phyloP scores from a whole-genome alignment of 805 yeast genomes.

The Wickerhamiella sergipiensis region DNA sequence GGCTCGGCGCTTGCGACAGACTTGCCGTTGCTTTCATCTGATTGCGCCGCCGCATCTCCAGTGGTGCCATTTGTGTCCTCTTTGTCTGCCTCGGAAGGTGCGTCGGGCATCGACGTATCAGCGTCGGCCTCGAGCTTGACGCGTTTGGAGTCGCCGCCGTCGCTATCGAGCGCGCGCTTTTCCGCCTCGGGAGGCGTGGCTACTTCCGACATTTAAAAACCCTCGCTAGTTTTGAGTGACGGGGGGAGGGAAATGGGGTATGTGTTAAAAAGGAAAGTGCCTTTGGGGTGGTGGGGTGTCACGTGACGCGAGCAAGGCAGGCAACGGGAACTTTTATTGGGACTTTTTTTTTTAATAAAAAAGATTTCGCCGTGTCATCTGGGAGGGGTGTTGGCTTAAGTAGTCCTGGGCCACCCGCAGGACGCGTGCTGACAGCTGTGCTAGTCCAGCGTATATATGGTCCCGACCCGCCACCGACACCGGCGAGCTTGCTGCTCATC shows the following conservation, averaged over 20 bases:
- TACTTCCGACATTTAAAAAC: neutral
- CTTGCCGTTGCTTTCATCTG: too few species aligned
- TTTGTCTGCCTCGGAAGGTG: neutral
- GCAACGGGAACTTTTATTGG: too few species aligned
- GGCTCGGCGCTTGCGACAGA: too few species aligned
- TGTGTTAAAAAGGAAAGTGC: neutral
- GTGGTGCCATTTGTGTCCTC: neutral
- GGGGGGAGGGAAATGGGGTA: neutral
- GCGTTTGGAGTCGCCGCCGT: constrained; percentile 9
- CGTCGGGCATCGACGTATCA: neutral
- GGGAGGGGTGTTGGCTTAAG: constrained; percentile 2
- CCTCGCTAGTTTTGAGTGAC: neutral
- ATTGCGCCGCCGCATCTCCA: too few species aligned
- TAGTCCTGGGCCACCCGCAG: neutral
- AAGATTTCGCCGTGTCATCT: neutral
- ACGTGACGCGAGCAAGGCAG: too few species aligned
- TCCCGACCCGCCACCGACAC: neutral
- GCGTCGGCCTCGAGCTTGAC: constrained; percentile 5
- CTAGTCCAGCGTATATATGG: neutral
- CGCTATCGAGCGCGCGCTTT: constrained; percentile 14
- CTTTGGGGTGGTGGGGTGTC: neutral
- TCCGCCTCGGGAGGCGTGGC: constrained; percentile 6
- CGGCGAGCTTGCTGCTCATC: neutral
- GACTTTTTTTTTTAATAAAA: too few species aligned
- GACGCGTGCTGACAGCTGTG: neutral